Percentiles rank a stretch among this genome's conserved stretches.
These are phyloP conservation scores for Colletotrichum nymphaeae DNA, from an alignment of 2,329 filamentous ascomycete species.

Conservation along the genomic window DNA sequence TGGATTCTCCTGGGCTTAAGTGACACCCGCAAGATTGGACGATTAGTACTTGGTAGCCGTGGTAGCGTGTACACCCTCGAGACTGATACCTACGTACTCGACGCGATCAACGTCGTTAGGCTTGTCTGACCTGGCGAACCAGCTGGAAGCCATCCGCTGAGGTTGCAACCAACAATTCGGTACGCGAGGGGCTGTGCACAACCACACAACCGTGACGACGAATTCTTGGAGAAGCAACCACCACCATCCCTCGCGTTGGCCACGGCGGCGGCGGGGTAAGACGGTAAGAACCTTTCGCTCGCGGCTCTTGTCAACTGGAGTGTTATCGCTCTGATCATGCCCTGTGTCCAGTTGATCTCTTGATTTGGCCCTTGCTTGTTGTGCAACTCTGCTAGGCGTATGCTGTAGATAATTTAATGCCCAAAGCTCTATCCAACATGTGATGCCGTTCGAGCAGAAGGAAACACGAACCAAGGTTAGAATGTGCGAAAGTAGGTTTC, in stretches of 20 bases:
- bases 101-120: not conserved
- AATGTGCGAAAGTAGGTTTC: not conserved
- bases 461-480: not conserved
- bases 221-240: not conserved
- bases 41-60: no score
- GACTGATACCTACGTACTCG: not conserved
- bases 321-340: not conserved
- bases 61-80: no score
- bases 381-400: not conserved
- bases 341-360: not conserved
- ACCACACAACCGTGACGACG: no score
- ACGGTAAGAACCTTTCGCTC: not conserved
- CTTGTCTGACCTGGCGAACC: not conserved
- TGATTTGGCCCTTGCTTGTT: not conserved
- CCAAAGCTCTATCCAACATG: not conserved
- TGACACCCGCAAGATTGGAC: not conserved
- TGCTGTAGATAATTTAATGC: not conserved
- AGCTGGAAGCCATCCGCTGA: not conserved
- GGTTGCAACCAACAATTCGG: constrained; percentile 3
- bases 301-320: not conserved
- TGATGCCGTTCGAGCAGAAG: not conserved
- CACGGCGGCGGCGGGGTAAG: constrained; percentile 20
- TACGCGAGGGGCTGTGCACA: not conserved
- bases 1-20: not conserved
- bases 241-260: not conserved